Evolutionary conservation across 345 rosid genomes (phyloP), one percentile per base, ranked within the genome.

Genomic region (Euphorbia pulcherrima): DNA sequence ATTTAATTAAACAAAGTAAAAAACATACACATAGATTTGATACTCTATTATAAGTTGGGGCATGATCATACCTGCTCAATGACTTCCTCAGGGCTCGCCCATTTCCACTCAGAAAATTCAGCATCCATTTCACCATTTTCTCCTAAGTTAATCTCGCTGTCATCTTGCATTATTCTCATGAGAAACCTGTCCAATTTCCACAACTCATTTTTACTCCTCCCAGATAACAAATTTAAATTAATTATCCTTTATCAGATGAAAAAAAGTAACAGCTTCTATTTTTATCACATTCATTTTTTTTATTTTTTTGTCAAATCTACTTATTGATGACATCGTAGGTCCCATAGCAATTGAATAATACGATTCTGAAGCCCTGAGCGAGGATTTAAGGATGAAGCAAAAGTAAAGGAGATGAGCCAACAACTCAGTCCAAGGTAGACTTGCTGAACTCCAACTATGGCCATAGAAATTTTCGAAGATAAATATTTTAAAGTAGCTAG

Each of bases 81-180:
- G 56, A 90, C 96, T 82, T 90, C 96, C 70, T 85, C 93, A 13
- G 90, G 89, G 67, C 72, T 85, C 3, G 89, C 82, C 98, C 98
- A 92, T 71, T 90, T 92, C 98, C 98, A 92, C 83, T 92, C 98
- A 1, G 97, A 81, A 75, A 92, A 92, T 82, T 88, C 98, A 10
- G 90, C 83, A 48, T 88, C 98, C 14, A 86, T 87, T 81, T 83
- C 94, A 10, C 86, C 89, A 33, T 72, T 88, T 30, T 53, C 57
- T 21, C 80, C 93, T 71, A 92, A 67, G 82, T 92, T 88, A 80
- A 92, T 83, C 86, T 92, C 93, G 29, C 86, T 83, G 51, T 90
- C 93, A 46, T 88, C 93, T 50, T 75, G 78, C 27, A 84, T 87
- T 63, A 92, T 75, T 73, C 88, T 86, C 86, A 90, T 82, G n/a